Conservation (phyloP, 208 protist species). For the Trypanosoma conorhini region DNA sequence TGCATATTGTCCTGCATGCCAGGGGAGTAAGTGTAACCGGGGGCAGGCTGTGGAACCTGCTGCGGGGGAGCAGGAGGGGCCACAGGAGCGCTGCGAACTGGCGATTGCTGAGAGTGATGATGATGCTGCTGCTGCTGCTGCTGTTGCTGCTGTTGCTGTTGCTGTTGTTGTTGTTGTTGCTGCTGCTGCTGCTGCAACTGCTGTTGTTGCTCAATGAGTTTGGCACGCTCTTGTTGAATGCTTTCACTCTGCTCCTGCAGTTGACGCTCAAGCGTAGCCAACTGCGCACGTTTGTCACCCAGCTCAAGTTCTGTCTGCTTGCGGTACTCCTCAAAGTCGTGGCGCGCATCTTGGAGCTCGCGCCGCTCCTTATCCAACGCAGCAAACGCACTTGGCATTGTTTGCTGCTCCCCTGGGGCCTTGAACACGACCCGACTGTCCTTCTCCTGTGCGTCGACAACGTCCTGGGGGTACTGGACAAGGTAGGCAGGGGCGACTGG, state of each 20-base stretch:
- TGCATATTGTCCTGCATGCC: slow-evolving; percentile 25
- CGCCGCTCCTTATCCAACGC: slow-evolving; percentile 42
- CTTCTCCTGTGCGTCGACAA: slow-evolving; percentile 50
- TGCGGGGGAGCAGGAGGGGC: slow-evolving; percentile 7
- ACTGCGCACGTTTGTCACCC: slow-evolving; percentile 37
- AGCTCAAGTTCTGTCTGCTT: slow-evolving; percentile 54
- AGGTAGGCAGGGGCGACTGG: slow-evolving; percentile 39
- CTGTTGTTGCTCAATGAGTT: slow-evolving; percentile 49
- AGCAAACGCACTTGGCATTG: slow-evolving; percentile 41
- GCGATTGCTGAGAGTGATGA: slow-evolving; percentile 25
- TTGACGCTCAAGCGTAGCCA: slow-evolving; percentile 37
- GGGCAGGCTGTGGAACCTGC: slow-evolving; percentile 4
- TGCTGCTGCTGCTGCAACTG: slow-evolving; percentile 38
- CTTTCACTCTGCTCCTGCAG: slow-evolving; percentile 35
- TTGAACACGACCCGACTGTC: slow-evolving; percentile 49
- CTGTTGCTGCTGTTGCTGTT: slow-evolving; percentile 37
- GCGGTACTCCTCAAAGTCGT: slow-evolving; percentile 42
- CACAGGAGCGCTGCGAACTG: background rate
- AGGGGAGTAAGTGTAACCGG: slow-evolving; percentile 16
- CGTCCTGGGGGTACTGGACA: slow-evolving; percentile 66
- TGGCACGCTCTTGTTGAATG: slow-evolving; percentile 36
- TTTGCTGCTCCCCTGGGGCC: slow-evolving; percentile 44
- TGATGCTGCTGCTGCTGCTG: slow-evolving; percentile 39
- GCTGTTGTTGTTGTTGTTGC: slow-evolving; percentile 37
- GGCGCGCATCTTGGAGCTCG: slow-evolving; percentile 46